Evolutionary conservation across 1,284 basidiomycete species (phyloP).

Genomic region (Sporisorium scitamineum): DNA sequence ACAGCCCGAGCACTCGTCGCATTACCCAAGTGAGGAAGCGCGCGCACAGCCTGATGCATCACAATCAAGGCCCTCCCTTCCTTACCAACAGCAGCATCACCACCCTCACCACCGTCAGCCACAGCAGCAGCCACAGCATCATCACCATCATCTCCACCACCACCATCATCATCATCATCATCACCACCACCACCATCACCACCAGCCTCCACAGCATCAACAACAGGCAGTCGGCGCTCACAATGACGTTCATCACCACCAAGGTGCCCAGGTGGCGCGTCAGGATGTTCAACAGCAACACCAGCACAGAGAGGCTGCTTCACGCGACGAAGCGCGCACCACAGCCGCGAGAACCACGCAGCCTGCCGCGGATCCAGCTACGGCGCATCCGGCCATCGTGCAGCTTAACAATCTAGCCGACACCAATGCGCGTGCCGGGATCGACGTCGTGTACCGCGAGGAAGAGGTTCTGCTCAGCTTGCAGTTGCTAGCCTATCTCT

Average conservation of each 20-base stretch:
- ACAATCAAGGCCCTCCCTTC: background rate
- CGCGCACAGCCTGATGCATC: constrained; percentile 11
- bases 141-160: constrained; percentile 20
- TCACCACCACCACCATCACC: constrained; percentile 34
- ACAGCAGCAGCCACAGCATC: no score
- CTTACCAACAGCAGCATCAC: constrained; percentile 3
- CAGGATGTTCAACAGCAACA: constrained; percentile 17
- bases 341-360: constrained; percentile 16
- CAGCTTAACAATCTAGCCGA: constrained; percentile 42
- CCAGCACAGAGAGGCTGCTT: constrained; percentile 9
- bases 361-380: constrained; percentile 18
- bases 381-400: constrained; percentile 38
- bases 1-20: constrained; percentile 9
- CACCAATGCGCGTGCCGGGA: constrained; percentile 31
- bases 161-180: constrained; percentile 27
- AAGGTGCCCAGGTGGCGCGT: constrained; percentile 10
- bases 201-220: constrained; percentile 15
- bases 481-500: constrained; percentile 93
- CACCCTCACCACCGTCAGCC: constrained; percentile 10
- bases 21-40: background rate
- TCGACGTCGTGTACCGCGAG: constrained; percentile 78
- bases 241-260: constrained; percentile 9
- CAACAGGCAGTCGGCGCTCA: constrained; percentile 2
- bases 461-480: constrained; percentile 92
- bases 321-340: constrained; percentile 22